phyloP scores from a whole-genome alignment of 345 rosid genomes.

The Lumnitzera racemosa region DNA sequence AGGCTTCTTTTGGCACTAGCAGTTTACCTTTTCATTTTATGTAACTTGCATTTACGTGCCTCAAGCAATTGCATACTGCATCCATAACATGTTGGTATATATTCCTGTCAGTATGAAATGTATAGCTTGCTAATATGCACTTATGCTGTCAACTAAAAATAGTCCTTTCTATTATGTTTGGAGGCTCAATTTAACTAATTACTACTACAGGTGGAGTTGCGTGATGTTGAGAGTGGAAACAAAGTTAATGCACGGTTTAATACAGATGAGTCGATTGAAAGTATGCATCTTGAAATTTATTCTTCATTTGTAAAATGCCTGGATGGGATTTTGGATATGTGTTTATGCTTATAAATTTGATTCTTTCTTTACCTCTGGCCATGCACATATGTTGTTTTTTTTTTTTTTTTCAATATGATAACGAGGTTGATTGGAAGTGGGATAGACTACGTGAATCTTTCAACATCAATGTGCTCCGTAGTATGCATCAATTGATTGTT shows the following conservation, averaged over 20 bases:
- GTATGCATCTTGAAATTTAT: slow-evolving; percentile 31
- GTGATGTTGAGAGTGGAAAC: slow-evolving; percentile 82
- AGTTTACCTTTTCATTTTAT: no score
- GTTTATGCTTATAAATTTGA: slow-evolving; percentile 4
- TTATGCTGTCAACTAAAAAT: neutral
- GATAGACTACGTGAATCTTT: no score
- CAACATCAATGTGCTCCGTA: no score
- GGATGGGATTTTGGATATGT: neutral
- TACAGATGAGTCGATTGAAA: slow-evolving; percentile 81
- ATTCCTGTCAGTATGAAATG: no score
- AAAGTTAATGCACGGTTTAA: slow-evolving; percentile 80
- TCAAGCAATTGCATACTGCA: no score
- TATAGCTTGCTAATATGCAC: neutral
- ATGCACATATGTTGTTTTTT: neutral
- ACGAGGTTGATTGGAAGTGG: no score
- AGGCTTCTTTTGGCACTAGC: no score
- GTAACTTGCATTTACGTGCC: no score
- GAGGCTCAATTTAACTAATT: neutral
- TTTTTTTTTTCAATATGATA: no score
- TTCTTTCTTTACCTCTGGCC: neutral
- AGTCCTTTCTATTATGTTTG: neutral
- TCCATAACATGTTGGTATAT: no score
- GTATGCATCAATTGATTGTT: neutral
- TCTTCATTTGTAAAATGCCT: no score
- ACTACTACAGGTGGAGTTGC: slow-evolving; percentile 65